Evolutionary conservation across 1,139 yeast genomes (phyloP), one percentile per base, ranked within the genome.

Genomic region (Blastobotrys raffinosifermentans): DNA sequence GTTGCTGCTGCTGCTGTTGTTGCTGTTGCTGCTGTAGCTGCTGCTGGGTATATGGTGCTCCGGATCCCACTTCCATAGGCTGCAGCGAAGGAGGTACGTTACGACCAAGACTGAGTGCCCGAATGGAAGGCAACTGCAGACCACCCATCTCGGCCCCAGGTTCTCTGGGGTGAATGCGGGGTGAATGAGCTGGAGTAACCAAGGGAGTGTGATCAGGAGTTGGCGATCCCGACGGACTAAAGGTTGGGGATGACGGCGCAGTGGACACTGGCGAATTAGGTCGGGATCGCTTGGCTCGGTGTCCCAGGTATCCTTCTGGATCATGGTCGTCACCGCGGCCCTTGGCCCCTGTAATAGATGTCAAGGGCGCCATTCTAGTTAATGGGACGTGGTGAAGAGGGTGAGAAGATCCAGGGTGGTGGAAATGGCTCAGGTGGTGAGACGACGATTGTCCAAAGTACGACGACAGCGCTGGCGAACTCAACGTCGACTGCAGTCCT

Each of bases 261-360:
- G 80, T 74, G 13, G 81, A 75, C 21, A 77, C 72, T 34, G 86
- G 89, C n/a, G 89, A 79, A 55, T 76, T 81, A 27, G 94, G 94
- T 46, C 93, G 66, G 33, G 91, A 79, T 51, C 73, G 75, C 54
- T 81, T 80, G 35, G 76, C 64, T 37, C 78, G 67, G 35, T 64
- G 67, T 39, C 53, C 70, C 70, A 55, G 66, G 61, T 44, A 73
- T 64, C 50, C 67, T 41, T 71, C 74, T n/a, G n/a, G n/a, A 47
- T 73, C 77, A 29, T 71, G 64, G 11, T 69, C 67, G 34, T 51
- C 57, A 27, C 45, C 50, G 27, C 51, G 45, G 21, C 37, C 42
- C 31, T 38, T 38, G 25, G 40, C 46, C 37, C 33, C 48, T 34
- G 34, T 34, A 29, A 55, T 41, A 31, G 65, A 54, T 29, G 70